Conservation (phyloP, 108 stramenopile genomes). For the Cyclotella choctawhatcheeana region DNA sequence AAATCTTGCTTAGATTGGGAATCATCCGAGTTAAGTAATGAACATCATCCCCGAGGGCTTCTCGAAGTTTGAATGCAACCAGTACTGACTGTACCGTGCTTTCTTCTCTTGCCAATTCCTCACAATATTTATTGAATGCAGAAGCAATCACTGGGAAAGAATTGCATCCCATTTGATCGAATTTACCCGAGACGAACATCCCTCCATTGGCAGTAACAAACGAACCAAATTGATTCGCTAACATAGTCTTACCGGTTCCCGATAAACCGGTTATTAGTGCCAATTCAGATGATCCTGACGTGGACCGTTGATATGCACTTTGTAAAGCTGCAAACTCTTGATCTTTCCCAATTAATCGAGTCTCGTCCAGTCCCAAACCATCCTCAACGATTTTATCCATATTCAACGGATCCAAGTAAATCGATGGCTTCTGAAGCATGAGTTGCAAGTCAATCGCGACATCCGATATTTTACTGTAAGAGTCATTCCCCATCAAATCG, state of each 20-base stretch:
- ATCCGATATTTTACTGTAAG: slow-evolving; percentile 18
- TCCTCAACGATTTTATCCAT: background rate
- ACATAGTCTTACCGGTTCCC: slow-evolving; percentile 27
- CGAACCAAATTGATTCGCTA: slow-evolving; percentile 18
- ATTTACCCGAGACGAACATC: slow-evolving; percentile 31
- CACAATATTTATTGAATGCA: slow-evolving; percentile 23
- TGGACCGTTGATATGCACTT: slow-evolving; percentile 16
- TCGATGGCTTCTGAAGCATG: slow-evolving; percentile 16
- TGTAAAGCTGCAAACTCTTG: slow-evolving; percentile 4
- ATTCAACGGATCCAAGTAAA: background rate
- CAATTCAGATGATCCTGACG: slow-evolving; percentile 2
- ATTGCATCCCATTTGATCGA: slow-evolving; percentile 28
- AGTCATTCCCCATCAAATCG: slow-evolving; percentile 6
- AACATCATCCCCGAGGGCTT: slow-evolving; percentile 11
- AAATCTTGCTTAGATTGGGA: slow-evolving; percentile 15
- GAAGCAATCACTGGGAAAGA: slow-evolving; percentile 23
- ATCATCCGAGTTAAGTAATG: slow-evolving; percentile 4
- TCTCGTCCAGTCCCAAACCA: slow-evolving; percentile 1
- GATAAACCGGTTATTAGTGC: slow-evolving; percentile 32
- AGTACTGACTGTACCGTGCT: background rate
- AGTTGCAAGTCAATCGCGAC: slow-evolving; percentile 13
- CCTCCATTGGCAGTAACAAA: slow-evolving; percentile 15
- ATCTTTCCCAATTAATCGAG: background rate
- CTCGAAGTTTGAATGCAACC: background rate
- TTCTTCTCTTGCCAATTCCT: background rate